Conservation (phyloP, 139 green algal genomes). For the Spirogloea muscicola region DNA sequence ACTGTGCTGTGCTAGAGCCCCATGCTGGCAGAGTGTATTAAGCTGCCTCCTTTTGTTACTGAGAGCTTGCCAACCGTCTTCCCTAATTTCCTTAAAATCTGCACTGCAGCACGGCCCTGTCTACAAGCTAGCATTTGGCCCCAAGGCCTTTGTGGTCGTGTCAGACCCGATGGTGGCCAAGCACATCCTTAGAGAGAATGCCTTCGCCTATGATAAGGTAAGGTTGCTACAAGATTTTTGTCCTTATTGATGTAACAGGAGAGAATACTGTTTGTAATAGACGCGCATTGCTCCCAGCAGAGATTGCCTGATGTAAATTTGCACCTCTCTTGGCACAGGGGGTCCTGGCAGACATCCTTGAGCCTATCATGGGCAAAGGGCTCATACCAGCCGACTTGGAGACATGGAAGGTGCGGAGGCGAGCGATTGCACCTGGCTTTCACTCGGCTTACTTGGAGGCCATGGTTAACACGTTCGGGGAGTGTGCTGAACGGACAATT, state of each 20-base stretch:
- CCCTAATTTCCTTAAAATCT: too few species aligned
- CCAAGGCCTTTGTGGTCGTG: slow-evolving; percentile 97
- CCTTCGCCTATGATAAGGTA: slow-evolving; percentile 88
- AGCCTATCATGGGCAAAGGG: slow-evolving; percentile 99
- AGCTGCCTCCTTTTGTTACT: too few species aligned
- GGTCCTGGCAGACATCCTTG: slow-evolving; percentile 96
- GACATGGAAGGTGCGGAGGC: slow-evolving; percentile 80
- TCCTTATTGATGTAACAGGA: too few species aligned
- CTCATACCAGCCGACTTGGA: slow-evolving; percentile 90
- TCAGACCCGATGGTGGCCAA: slow-evolving; percentile 89
- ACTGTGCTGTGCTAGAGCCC: too few species aligned
- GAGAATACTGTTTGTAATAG: too few species aligned
- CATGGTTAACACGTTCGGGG: slow-evolving; percentile 81
- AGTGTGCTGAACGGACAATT: slow-evolving; percentile 62
- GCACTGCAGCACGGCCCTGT: slow-evolving; percentile 71
- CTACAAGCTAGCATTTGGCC: slow-evolving; percentile 96
- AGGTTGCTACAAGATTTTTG: too few species aligned
- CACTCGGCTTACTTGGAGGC: slow-evolving; percentile 89
- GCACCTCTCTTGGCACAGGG: too few species aligned
- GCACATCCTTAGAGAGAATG: slow-evolving; percentile 89
- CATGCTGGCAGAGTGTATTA: too few species aligned
- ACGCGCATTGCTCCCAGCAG: too few species aligned
- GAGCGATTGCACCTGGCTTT: slow-evolving; percentile 91
- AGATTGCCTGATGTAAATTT: too few species aligned
- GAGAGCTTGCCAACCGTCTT: too few species aligned